Base-by-base conservation (phyloP, 768 basidiomycete genomes). In the Inosperma sp. region DNA sequence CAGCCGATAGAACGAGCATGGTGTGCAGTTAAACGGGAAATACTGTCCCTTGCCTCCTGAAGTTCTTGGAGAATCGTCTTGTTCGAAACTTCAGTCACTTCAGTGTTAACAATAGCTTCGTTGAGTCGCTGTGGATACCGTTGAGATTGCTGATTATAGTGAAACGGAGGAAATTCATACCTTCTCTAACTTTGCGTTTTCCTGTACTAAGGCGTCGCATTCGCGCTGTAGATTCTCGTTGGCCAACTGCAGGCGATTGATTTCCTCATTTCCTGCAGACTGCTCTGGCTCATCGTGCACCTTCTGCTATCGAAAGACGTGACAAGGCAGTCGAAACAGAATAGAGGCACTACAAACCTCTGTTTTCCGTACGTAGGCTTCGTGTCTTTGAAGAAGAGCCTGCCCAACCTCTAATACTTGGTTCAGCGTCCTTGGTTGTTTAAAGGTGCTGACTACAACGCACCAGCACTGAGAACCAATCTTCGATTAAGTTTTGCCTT, bases 381-480 rank as follows among this genome's bases (percentile, higher is more conserved):
- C 93, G 63, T 94, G 91, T 53, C 85, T 74, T 61, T 88, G 83
- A 41, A 96, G 67, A 40, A 96, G 69, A 4, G 93, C 93, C 66
- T 93, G 89, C 10, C 93, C 93, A 23, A 95, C 85, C 75, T 94
- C 92, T 92, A 57, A 42, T 42, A 30, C 37, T 25, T 37, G 31
- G 17, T 39, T 26, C 35, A 54, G 35, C 34, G 52, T 10, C 9
- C 35, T 36, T 34, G 30, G 16, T 19, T 34, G 25, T 22, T 19
- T n/a, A 2, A n/a, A 31, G 40, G 39, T 29, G 30, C 8, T 19
- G 27, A 50, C 43, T n/a, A 31, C 23, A 27, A 74, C 86, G 60
- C 61, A 93, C 93, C 91, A 61, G 90, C 93, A 64, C 91, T 91
- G 49, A 95, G 74, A 50, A 85, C 80, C 55, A 96, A 72, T 49